phyloP scores from a whole-genome alignment of 139 green algal species.

The Ulvella scutata region DNA sequence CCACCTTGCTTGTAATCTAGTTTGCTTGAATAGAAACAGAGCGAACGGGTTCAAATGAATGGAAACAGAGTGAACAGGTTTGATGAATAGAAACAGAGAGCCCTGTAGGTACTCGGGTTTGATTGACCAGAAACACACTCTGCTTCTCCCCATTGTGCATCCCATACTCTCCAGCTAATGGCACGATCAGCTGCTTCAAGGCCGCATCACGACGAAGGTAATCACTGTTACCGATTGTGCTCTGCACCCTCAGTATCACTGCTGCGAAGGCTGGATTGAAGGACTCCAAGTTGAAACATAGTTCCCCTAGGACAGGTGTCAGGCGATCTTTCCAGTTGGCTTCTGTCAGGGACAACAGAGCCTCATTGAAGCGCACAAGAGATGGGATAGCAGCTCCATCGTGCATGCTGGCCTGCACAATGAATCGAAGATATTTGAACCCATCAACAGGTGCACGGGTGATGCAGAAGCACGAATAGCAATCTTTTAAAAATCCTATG shows the following conservation, averaged over 20 bases:
- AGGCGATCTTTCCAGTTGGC: conserved; percentile 52
- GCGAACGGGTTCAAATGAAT: too few species aligned
- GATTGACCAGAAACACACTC: conserved; percentile 28
- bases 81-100: too few species aligned
- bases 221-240: conserved; percentile 58
- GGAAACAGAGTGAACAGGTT: too few species aligned
- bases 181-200: conserved; percentile 81
- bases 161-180: conserved; percentile 82
- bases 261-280: conserved; percentile 89
- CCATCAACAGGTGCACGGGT: neutral
- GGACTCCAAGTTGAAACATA: conserved; percentile 84
- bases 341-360: conserved; percentile 35
- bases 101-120: too few species aligned
- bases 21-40: too few species aligned
- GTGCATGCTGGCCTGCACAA: conserved; percentile 56
- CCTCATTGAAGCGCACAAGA: conserved; percentile 66
- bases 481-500: neutral
- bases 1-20: too few species aligned
- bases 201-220: conserved; percentile 69
- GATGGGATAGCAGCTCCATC: conserved; percentile 39
- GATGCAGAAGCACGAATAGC: neutral
- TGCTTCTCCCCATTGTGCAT: conserved; percentile 75
- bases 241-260: conserved; percentile 68
- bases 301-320: conserved; percentile 69
- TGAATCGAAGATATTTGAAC: neutral